Base-by-base conservation (phyloP, 75 land plant species). In the Sequoiadendron giganteum region DNA sequence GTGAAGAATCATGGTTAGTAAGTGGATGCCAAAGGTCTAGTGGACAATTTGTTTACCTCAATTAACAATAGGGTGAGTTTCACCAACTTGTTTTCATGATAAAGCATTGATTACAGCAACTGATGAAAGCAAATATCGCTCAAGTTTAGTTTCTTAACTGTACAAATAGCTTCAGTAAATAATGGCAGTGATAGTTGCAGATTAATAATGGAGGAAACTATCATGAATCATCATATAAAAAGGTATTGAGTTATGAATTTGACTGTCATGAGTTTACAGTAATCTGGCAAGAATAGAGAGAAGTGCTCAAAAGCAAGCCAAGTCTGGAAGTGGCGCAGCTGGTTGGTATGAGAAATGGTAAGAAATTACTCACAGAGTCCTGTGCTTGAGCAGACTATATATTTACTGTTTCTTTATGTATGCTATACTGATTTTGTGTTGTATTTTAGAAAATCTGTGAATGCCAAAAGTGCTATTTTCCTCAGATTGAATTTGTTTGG, bases 301-400 rank as follows among this genome's bases (percentile, higher is more conserved):
- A 90, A 96, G 96, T 89, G 99, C 99, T 13, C 95, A 97, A 90
- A 97, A 97, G 88, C 99, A 97, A 92, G 99, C 99, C 32, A 97
- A 95, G 86, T 95, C 96, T 75, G 99, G 98, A 85, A 89, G 88
- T 58, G 99, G 95, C 58, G 92, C 92, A 86, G 99, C 99, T 86
- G 99, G 97, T 21, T 97, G 99, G 99, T 95, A 92, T 90, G 99
- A 97, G 89, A 97, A 97, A 87, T 97, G 99, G 99, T 97, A 86
- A 92, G 94, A 16, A 48, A 34, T 86, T 48, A 28, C 18, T 72
- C 38, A 80, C 84, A 39, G 10, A 40, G 39, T 45, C 13, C 2
- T 25, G 10, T 39, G 47, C 39, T 21, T 32, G 76, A 36, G 13
- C n/a, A 61, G 38, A 40, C 42, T 0, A 10, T 72, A 52, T 61